Base-by-base conservation (phyloP, 1,284 basidiomycete species). In the Amylostereum chailletii region DNA sequence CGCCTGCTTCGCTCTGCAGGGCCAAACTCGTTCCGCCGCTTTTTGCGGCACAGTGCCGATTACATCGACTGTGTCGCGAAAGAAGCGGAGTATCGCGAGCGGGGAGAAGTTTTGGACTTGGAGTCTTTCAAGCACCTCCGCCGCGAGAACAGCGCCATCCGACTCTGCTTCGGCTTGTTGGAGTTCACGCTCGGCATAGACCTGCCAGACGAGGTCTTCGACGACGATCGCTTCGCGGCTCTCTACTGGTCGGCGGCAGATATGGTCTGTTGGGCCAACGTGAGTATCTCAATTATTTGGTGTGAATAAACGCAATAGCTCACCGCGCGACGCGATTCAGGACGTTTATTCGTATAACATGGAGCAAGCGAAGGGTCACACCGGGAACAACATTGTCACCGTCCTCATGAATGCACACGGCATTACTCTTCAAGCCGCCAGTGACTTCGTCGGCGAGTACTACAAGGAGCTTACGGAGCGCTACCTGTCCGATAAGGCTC, bases 321-420 rank as follows among this genome's bases (percentile, higher is more conserved):
- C 31, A 26, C 9, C 32, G 31, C 19, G 19, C 19, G 19, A 4
- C 47, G 50, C 46, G 36, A 26, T 53, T 31, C 54, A 84, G 83
- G 83, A 86, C 49, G 66, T 85, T 9, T 85, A 84, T 58, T 85
- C 81, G 5, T 86, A 85, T 64, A 78, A 83, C 61, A 79, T 82
- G 74, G 83, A 86, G 58, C 79, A 83, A 60, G 74, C 79, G 38
- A 81, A 79, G 61, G 83, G 81, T n/a, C 76, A 77, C 50, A 72
- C 69, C 19, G 76, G 76, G 44, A 83, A 82, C 60, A 86, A 86
- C 58, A 70, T 84, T 55, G 69, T 86, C 42, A 81, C 81, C 3
- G 79, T 86, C 33, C 71, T 83, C 46, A 82, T 84, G 79, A 68
- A 75, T 52, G 71, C 75, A 48, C 71, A 71, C 45, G 57, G 64